Conservation (phyloP, 2,329 filamentous ascomycete species). For the Sphaerulina populicola region DNA sequence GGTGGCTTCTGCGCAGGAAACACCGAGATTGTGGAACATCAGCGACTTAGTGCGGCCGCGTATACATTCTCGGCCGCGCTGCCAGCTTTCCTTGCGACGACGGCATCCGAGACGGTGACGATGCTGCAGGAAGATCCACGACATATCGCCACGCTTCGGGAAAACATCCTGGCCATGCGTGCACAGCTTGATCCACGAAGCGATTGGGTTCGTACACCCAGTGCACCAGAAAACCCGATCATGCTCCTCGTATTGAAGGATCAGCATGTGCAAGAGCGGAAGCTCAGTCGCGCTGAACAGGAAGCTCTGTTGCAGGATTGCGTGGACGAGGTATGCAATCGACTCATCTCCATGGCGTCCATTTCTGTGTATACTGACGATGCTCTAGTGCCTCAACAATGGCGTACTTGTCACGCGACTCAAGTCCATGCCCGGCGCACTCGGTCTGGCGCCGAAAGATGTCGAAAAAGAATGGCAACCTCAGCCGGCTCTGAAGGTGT, state of each 20-base stretch:
- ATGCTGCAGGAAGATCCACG: constrained; percentile 82
- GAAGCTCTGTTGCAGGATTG: constrained; percentile 78
- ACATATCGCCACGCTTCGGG: constrained; percentile 66
- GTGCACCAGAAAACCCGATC: constrained; percentile 74
- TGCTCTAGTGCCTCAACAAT: constrained; percentile 64
- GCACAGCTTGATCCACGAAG: constrained; percentile 84
- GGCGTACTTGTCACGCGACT: constrained; percentile 81
- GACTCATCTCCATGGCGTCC: neutral
- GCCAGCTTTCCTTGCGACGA: constrained; percentile 90
- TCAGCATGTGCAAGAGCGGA: constrained; percentile 65
- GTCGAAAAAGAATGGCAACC: constrained; percentile 53
- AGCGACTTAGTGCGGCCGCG: constrained; percentile 82
- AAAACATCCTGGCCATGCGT: constrained; percentile 79
- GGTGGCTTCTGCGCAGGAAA: constrained; percentile 93
- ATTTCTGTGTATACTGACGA: constrained; percentile 9
- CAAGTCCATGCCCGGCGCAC: constrained; percentile 59
- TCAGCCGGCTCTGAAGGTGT: constrained; percentile 82
- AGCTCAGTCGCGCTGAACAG: constrained; percentile 61
- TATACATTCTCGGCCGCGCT: constrained; percentile 96
- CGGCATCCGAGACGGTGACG: constrained; percentile 80
- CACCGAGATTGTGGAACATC: constrained; percentile 87
- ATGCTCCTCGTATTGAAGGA: constrained; percentile 76
- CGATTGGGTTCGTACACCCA: constrained; percentile 83
- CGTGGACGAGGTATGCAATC: constrained; percentile 75
- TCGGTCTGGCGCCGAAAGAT: constrained; percentile 58